A percentile compares a stretch with the other conserved stretches of the same genome.
Evolutionary conservation across 345 rosid genomes (phyloP).

Genomic region (Boechera retrofracta): DNA sequence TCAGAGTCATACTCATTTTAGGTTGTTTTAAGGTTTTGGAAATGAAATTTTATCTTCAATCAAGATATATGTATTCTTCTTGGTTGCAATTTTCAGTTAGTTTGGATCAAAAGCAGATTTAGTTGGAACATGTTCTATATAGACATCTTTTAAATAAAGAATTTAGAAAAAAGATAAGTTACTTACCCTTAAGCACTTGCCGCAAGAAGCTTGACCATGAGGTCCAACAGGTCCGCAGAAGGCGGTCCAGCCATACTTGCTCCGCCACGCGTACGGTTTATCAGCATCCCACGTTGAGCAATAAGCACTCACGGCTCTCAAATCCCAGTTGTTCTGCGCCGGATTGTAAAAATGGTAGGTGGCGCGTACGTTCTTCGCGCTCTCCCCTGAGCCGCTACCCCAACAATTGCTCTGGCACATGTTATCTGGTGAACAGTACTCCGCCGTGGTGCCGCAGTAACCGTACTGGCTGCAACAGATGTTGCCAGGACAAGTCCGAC

Average conservation of each 20-base stretch:
- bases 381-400: slow-evolving; percentile 43
- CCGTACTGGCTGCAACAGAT: slow-evolving; percentile 51
- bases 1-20: no score
- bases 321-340: slow-evolving; percentile 52
- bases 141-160: background rate
- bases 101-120: background rate
- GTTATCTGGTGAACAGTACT: slow-evolving; percentile 48
- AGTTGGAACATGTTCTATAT: background rate
- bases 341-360: slow-evolving; percentile 63
- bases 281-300: slow-evolving; percentile 74
- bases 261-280: slow-evolving; percentile 64
- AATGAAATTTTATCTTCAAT: background rate
- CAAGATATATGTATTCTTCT: no score
- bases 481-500: slow-evolving; percentile 43
- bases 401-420: slow-evolving; percentile 50
- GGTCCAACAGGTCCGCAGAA: slow-evolving; percentile 67
- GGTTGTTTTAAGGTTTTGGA: background rate
- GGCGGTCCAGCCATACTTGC: slow-evolving; percentile 69
- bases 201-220: slow-evolving; percentile 63
- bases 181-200: slow-evolving; percentile 60
- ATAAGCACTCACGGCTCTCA: slow-evolving; percentile 56
- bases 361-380: slow-evolving; percentile 64
- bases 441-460: slow-evolving; percentile 47
- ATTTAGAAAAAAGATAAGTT: background rate
- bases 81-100: background rate